Conservation (phyloP, 139 green algal genomes). For the Tetradesmus obliquus region DNA sequence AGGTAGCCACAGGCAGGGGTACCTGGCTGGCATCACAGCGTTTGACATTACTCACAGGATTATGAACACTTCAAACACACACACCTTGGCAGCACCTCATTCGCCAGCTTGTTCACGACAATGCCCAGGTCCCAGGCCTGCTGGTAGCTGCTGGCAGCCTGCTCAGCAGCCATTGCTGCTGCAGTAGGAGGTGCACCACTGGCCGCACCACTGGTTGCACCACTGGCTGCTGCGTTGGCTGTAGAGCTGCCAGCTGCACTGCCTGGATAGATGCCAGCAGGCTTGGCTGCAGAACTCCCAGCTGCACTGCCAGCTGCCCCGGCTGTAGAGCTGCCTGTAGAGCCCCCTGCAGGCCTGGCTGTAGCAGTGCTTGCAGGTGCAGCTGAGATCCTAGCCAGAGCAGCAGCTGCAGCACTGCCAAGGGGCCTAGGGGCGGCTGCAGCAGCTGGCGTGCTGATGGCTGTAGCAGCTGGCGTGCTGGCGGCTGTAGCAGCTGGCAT, state of each 20-base stretch:
- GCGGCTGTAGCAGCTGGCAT: background rate
- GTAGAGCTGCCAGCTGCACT: background rate
- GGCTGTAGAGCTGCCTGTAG: background rate
- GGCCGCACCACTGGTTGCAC: background rate
- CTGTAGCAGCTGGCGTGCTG: background rate
- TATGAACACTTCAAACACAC: background rate
- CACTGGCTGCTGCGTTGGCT: background rate
- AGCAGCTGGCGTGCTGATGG: background rate
- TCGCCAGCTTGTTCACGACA: background rate
- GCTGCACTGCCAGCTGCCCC: background rate
- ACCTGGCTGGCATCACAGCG: no score
- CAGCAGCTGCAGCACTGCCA: background rate
- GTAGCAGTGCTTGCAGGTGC: background rate
- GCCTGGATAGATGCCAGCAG: background rate
- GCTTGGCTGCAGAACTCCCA: background rate
- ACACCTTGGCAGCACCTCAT: background rate
- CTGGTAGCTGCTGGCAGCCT: background rate
- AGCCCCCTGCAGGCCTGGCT: background rate
- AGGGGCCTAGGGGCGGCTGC: no score
- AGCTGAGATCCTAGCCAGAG: background rate
- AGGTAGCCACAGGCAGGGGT: no score
- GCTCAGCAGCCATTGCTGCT: background rate
- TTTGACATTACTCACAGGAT: no score
- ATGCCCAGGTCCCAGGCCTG: background rate
- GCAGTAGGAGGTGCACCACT: background rate